Evolutionary conservation across 495 filamentous ascomycete species (phyloP).

Genomic region (Aspergillus incahuasiensis): DNA sequence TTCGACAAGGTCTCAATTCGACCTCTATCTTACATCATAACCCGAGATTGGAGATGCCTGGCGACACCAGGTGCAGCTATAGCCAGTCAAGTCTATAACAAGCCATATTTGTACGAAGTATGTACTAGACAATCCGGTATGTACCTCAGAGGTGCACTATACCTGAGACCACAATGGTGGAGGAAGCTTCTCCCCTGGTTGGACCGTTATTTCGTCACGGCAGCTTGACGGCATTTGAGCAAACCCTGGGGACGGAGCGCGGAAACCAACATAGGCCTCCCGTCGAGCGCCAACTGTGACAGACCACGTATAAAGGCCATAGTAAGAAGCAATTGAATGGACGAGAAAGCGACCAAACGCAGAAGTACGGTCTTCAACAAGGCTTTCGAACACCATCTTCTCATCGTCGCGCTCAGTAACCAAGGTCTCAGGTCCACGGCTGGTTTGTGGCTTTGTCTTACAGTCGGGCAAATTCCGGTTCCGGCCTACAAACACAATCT

Average conservation of each 20-base stretch:
- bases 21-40: not conserved
- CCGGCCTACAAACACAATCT: slow-evolving; percentile 88
- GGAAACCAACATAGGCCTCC: slow-evolving; percentile 86
- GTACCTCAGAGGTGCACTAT: slow-evolving; percentile 20
- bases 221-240: slow-evolving; percentile 23
- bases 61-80: too few species aligned
- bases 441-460: slow-evolving; percentile 27
- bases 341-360: slow-evolving; percentile 92
- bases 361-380: slow-evolving; percentile 67
- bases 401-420: slow-evolving; percentile 51
- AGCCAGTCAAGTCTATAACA: not conserved
- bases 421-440: slow-evolving; percentile 38
- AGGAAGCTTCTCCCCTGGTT: slow-evolving; percentile 49
- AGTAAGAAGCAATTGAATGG: slow-evolving; percentile 87
- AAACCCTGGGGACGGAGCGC: slow-evolving; percentile 30
- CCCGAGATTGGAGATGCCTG: not conserved
- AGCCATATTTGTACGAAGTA: not conserved
- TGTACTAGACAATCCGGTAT: not conserved
- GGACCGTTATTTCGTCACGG: slow-evolving; percentile 26
- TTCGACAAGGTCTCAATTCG: not conserved
- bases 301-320: slow-evolving; percentile 81
- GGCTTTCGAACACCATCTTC: slow-evolving; percentile 74
- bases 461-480: slow-evolving; percentile 68
- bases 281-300: slow-evolving; percentile 70
- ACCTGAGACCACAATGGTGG: slow-evolving; percentile 59